Base-by-base conservation (phyloP, 345 rosid genomes). In the Lumnitzera racemosa region DNA sequence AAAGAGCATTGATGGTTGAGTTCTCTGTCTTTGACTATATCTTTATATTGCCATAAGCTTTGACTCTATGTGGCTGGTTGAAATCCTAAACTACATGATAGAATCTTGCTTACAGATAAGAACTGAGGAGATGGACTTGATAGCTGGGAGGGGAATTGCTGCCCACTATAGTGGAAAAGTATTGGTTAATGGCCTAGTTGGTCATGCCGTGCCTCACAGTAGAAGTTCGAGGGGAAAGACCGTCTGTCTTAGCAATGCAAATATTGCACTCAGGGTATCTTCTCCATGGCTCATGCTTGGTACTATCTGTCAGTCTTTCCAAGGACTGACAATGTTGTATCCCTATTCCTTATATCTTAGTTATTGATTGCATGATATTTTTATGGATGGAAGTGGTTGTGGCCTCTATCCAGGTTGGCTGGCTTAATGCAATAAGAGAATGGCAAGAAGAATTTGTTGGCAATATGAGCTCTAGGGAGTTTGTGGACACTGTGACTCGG, bases 381-480 rank as follows among this genome's bases (percentile, higher is more conserved):
- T 56, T 62, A 70, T 69, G 59, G 55, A 64, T 59, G 36, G 59
- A 27, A 27, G 31, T 27, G 65, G 67, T 50, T 51, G 69, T 58
- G 66, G 49, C 75, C 67, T 65, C 71, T 70, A 73, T 20, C 66
- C 78, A 88, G 96, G 63, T 88, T 72, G 85, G 99, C 60, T 94
- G 99, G 99, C 90, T 94, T 49, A 94, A 90, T 70, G 99, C 97
- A 58, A 94, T 89, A 61, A 89, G 99, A 67, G 97, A 94, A 76
- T 94, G 99, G 99, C 99, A 94, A 84, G 96, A 94, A 64, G 97
- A 94, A 78, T 94, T 94, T 60, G 99, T 94, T 54, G 99, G 99
- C 73, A 94, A 90, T 77, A 94, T 94, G 99, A 89, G 83, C 81
- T 94, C 99, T 51, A 88, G 99, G 66, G 99, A 94, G 77, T 94